Conservation (phyloP, 2,329 filamentous ascomycete genomes). For the Rhexocercosporidium sp. region DNA sequence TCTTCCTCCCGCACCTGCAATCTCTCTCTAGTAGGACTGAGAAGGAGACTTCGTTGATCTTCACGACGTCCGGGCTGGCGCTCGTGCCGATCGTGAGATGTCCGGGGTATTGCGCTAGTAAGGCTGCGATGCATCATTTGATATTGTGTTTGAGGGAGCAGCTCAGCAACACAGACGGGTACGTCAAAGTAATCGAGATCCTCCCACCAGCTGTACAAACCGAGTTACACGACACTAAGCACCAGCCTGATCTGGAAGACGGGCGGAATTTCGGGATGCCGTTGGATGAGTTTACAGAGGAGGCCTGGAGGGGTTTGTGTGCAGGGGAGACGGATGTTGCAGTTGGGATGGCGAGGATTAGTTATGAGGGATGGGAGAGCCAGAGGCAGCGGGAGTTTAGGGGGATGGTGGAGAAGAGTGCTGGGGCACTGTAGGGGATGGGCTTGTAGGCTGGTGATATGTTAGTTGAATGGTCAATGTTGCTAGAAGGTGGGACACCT, state of each 20-base stretch:
- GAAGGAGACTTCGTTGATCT: constrained; percentile 26
- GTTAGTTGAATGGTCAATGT: no score
- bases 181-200: constrained; percentile 51
- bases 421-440: not conserved
- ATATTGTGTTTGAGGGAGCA: constrained; percentile 50
- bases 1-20: constrained; percentile 44
- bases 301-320: constrained; percentile 35
- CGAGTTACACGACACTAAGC: constrained; percentile 50
- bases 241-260: constrained; percentile 46
- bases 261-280: constrained; percentile 55
- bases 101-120: constrained; percentile 49
- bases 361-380: constrained; percentile 23
- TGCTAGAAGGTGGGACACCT: not conserved
- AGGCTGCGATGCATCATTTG: constrained; percentile 51
- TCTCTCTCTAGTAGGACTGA: not conserved
- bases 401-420: constrained; percentile 15
- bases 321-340: constrained; percentile 30
- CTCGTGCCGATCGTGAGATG: constrained; percentile 29
- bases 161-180: constrained; percentile 40
- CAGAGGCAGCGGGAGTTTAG: constrained; percentile 18
- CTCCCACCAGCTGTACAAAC: constrained; percentile 45
- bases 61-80: constrained; percentile 31
- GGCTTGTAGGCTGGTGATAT: not conserved
- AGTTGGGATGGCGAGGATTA: constrained; percentile 24
- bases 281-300: constrained; percentile 49